Evolutionary conservation across 2,329 filamentous ascomycete species (phyloP).

Genomic region (Fusarium concolor): DNA sequence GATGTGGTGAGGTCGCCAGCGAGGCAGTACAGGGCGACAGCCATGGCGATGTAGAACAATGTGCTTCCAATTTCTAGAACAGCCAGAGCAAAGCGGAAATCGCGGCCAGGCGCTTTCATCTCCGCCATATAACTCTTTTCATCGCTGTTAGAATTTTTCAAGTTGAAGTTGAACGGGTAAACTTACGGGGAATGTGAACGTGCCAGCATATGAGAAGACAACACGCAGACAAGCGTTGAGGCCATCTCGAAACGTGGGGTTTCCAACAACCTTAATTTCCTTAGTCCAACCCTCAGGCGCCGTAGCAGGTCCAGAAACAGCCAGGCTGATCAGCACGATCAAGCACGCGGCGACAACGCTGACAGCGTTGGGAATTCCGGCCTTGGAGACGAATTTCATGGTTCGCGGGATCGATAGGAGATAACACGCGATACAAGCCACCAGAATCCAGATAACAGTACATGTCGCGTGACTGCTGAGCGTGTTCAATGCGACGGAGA

Average conservation of each 20-base stretch:
- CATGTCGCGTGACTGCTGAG: slow-evolving; percentile 38
- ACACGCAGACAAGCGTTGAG: slow-evolving; percentile 42
- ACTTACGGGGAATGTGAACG: slow-evolving; percentile 44
- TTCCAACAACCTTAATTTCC: slow-evolving; percentile 37
- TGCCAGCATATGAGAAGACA: slow-evolving; percentile 45
- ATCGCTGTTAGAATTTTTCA: too few relatives aligned
- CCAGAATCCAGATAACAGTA: slow-evolving; percentile 38
- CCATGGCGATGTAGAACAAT: slow-evolving; percentile 42
- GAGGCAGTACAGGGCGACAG: slow-evolving; percentile 42
- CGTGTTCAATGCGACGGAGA: slow-evolving; percentile 39
- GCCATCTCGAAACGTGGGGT: slow-evolving; percentile 40
- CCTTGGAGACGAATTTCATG: slow-evolving; percentile 43
- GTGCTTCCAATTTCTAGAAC: slow-evolving; percentile 43
- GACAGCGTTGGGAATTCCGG: slow-evolving; percentile 39
- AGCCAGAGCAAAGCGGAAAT: slow-evolving; percentile 41
- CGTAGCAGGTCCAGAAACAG: slow-evolving; percentile 29
- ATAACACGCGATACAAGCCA: slow-evolving; percentile 32
- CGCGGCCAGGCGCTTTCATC: slow-evolving; percentile 37
- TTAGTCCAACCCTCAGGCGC: slow-evolving; percentile 33
- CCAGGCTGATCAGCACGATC: slow-evolving; percentile 39
- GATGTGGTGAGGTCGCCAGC: slow-evolving; percentile 40
- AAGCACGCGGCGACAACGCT: slow-evolving; percentile 37
- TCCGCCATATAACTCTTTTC: too few relatives aligned
- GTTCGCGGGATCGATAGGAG: slow-evolving; percentile 36
- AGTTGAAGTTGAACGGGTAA: too few relatives aligned